Percentiles rank a stretch among this genome's conserved stretches.
Evolutionary conservation across 2,329 filamentous ascomycete genomes (phyloP).

Genomic region (Pyrenophora seminiperda): DNA sequence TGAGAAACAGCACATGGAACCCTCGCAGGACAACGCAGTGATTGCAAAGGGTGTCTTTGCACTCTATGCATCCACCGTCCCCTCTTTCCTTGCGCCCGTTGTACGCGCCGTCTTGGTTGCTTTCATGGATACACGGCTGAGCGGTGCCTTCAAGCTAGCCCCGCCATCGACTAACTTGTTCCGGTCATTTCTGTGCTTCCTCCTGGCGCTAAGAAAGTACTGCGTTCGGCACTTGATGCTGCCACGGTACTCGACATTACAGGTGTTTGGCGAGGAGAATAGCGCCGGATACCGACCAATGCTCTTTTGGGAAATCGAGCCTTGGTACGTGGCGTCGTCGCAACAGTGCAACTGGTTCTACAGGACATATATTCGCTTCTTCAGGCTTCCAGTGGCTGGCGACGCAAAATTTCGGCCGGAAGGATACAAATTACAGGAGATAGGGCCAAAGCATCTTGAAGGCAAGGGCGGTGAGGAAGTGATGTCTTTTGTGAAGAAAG

Average conservation of each 20-base stretch:
- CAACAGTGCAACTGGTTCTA: constrained; percentile 7
- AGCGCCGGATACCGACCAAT: constrained; percentile 2
- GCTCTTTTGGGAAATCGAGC: constrained; percentile 12
- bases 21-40: constrained; percentile 11
- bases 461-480: constrained; percentile 13
- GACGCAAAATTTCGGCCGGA: constrained; percentile 11
- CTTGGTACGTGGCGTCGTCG: constrained; percentile 9
- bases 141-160: constrained; percentile 6
- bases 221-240: constrained; percentile 7
- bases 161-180: neutral
- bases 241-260: constrained; percentile 9
- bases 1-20: constrained; percentile 12
- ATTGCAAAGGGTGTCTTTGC: constrained; percentile 13
- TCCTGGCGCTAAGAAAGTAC: constrained; percentile 3
- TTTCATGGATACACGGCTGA: constrained; percentile 11
- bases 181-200: neutral
- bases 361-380: constrained; percentile 3
- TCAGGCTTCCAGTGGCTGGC: constrained; percentile 5
- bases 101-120: constrained; percentile 8
- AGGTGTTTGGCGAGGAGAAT: constrained; percentile 12
- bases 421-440: constrained; percentile 10
- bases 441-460: constrained; percentile 12
- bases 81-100: constrained; percentile 10
- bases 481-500: constrained; percentile 9
- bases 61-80: constrained; percentile 13